Evolutionary conservation across 176 grass and related monocot genomes (phyloP).

Genomic region (Paspalum vaginatum): DNA sequence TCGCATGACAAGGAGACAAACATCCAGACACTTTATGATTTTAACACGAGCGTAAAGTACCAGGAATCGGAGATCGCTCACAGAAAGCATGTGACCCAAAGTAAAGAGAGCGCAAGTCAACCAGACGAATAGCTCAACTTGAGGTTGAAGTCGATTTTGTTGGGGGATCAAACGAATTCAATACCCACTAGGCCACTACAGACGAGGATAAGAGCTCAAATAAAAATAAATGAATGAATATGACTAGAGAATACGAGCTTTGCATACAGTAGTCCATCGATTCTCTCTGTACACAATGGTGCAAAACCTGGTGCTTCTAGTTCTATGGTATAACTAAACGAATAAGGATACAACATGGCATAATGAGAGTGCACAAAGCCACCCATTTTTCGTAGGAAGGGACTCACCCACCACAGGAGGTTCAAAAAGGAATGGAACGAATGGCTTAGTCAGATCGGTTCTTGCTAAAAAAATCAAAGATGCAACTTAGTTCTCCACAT

Average conservation of each 20-base stretch:
- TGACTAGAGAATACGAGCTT: no score
- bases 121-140: slow-evolving; percentile 17
- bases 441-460: slow-evolving; percentile 30
- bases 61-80: slow-evolving; percentile 27
- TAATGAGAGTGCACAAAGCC: slow-evolving; percentile 25
- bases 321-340: slow-evolving; percentile 20
- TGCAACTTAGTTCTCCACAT: slow-evolving; percentile 88
- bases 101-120: slow-evolving; percentile 10
- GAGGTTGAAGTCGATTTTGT: neutral
- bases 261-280: neutral
- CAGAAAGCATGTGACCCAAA: slow-evolving; percentile 40
- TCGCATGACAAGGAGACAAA: neutral
- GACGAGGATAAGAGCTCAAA: neutral
- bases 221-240: neutral
- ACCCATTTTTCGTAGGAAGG: slow-evolving; percentile 8
- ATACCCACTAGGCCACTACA: neutral
- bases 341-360: slow-evolving; percentile 33
- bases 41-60: slow-evolving; percentile 29
- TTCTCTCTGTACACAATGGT: slow-evolving; percentile 28
- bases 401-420: slow-evolving; percentile 7
- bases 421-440: slow-evolving; percentile 28
- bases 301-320: slow-evolving; percentile 21
- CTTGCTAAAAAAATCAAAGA: slow-evolving; percentile 41
- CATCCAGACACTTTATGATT: slow-evolving; percentile 22
- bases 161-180: slow-evolving; percentile 1